Evolutionary conservation across 257 asterid genomes (phyloP), one percentile per base, ranked within the genome.

Genomic region (Plantago ovata): DNA sequence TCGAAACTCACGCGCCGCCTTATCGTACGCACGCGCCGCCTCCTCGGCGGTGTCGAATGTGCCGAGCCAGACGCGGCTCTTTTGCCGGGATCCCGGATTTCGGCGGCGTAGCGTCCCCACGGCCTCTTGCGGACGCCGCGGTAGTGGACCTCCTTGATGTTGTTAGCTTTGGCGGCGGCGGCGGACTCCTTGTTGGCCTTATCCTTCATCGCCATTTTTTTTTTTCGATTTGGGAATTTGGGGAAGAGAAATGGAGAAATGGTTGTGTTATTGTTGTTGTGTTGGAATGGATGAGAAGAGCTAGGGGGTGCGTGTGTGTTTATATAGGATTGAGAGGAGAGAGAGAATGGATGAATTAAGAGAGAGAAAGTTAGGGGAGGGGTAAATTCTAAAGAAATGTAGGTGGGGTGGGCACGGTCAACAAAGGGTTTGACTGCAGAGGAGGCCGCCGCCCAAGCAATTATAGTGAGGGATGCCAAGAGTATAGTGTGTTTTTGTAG

Each of bases 51-150:
- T 85, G 73, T 88, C 96, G 66, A 89, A 89, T 0, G 96, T 89
- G 16, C 96, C 96, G 23, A 89, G 56, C 96, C 96, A 89, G 55
- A 89, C 96, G 15, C 96, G 81, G 64, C 80, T 83, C 40, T 85
- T 85, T 85, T 89, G 20, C 94, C 85, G 2, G 97, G 95, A 72
- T 89, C 97, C 0, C 97, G 91, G 76, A 89, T 89, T 70, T 89
- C 97, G 53, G 97, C 95, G 44, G 97, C 97, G 74, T 84, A 89
- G 4, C 97, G 92, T 13, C 97, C 97, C 97, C 97, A 89, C 1
- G 97, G 97, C 81, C 97, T 70, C 93, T 89, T 89, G 58, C 97
- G 47, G 8, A 89, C 97, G 21, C 97, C 97, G 12, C 97, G 14
- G 77, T 53, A 89, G 69, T 79, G 95, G n/a, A 74, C 74, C 69